Evolutionary conservation across 2,329 filamentous ascomycete species (phyloP).

Genomic region (Neopestalotiopsis rosae): DNA sequence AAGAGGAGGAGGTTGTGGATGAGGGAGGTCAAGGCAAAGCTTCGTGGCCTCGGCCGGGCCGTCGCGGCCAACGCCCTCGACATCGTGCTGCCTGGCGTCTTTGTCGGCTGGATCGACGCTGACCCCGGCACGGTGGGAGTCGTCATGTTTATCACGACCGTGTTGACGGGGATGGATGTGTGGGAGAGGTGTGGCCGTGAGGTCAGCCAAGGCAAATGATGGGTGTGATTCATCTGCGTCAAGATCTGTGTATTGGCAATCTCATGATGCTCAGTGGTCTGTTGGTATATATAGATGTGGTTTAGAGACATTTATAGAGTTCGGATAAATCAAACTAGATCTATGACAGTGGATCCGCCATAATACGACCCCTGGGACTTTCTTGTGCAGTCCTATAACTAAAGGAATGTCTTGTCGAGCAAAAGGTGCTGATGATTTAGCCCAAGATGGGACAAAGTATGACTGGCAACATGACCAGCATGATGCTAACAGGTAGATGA

Average conservation of each 20-base stretch:
- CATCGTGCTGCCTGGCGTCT: slow-evolving; percentile 63
- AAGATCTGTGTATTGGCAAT: background rate
- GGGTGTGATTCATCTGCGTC: background rate
- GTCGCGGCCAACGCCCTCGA: slow-evolving; percentile 66
- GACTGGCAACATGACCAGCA: background rate
- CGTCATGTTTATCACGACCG: slow-evolving; percentile 65
- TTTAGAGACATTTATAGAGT: no score
- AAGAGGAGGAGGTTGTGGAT: slow-evolving; percentile 38
- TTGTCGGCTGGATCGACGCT: slow-evolving; percentile 65
- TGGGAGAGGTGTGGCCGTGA: slow-evolving; percentile 59
- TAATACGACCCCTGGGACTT: no score
- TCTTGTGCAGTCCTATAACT: background rate
- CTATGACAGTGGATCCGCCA: no score
- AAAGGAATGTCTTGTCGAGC: background rate
- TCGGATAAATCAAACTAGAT: no score
- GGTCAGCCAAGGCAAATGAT: slow-evolving; percentile 19
- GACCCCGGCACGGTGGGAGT: slow-evolving; percentile 58
- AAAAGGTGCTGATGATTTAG: background rate
- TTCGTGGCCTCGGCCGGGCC: slow-evolving; percentile 47
- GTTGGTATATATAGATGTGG: no score
- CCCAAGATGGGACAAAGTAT: no score
- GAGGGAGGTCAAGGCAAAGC: slow-evolving; percentile 35
- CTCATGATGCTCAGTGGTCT: no score
- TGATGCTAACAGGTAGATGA: background rate
- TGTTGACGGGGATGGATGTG: slow-evolving; percentile 64